phyloP scores from a whole-genome alignment of 495 filamentous ascomycete genomes.

The Trichoderma virens region DNA sequence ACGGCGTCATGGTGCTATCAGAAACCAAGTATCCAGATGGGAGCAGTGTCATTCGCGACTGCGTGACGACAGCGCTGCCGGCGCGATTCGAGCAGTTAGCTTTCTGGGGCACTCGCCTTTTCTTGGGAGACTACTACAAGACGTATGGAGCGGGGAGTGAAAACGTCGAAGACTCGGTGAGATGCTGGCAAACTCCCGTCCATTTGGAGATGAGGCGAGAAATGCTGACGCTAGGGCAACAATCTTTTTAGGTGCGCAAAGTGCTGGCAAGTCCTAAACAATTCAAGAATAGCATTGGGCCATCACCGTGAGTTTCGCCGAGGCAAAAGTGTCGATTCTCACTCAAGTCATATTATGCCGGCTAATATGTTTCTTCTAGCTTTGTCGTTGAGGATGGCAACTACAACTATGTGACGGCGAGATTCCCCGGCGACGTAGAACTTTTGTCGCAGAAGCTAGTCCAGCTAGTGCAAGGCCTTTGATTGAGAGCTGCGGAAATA shows the following conservation, averaged over 20 bases:
- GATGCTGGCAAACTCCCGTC: slow-evolving; percentile 4
- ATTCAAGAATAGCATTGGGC: slow-evolving; percentile 39
- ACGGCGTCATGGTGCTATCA: slow-evolving; percentile 47
- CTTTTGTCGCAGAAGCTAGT: slow-evolving; percentile 39
- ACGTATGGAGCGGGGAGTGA: slow-evolving; percentile 46
- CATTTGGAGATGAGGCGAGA: background rate
- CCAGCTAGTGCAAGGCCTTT: slow-evolving; percentile 32
- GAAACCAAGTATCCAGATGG: slow-evolving; percentile 33
- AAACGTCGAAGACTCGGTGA: slow-evolving; percentile 41
- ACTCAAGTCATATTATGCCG: background rate
- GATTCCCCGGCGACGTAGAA: slow-evolving; percentile 42
- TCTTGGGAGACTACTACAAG: slow-evolving; percentile 51
- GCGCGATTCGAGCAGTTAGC: slow-evolving; percentile 41
- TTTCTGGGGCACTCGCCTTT: slow-evolving; percentile 41
- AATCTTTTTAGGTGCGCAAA: slow-evolving; percentile 33
- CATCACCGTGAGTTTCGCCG: slow-evolving; percentile 36
- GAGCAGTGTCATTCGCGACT: slow-evolving; percentile 40
- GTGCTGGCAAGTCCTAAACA: slow-evolving; percentile 36
- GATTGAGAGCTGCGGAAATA: background rate
- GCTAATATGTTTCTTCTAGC: slow-evolving; percentile 18
- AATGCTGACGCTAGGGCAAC: background rate
- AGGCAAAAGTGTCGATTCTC: background rate
- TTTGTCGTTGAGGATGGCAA: slow-evolving; percentile 44
- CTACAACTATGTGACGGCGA: slow-evolving; percentile 47
- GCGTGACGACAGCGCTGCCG: slow-evolving; percentile 43